Conservation (phyloP, 176 grass and related monocot genomes). For the Musa acuminata region DNA sequence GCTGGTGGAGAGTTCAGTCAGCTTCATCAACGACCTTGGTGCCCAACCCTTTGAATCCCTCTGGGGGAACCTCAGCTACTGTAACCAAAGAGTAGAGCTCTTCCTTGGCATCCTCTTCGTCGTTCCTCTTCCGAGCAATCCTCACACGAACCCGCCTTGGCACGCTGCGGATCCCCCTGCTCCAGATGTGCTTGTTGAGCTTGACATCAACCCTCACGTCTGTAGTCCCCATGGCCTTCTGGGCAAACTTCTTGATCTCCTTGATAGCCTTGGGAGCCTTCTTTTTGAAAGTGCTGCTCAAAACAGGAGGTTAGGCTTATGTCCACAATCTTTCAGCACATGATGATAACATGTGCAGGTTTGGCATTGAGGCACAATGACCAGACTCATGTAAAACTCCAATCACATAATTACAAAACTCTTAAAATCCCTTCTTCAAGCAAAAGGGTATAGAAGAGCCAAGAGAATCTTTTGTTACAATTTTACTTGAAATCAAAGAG, state of each 20-base stretch:
- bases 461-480: no score
- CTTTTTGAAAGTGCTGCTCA: constrained; percentile 82
- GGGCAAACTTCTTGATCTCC: constrained; percentile 83
- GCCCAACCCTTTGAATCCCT: constrained; percentile 72
- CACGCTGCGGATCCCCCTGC: constrained; percentile 67
- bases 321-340: no score
- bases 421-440: no score
- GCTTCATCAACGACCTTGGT: constrained; percentile 66
- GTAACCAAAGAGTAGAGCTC: constrained; percentile 84
- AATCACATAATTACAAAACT: no score
- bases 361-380: no score
- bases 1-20: constrained; percentile 22
- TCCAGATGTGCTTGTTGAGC: constrained; percentile 98
- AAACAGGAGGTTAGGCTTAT: neutral
- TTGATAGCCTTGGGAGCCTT: constrained; percentile 86
- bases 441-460: no score
- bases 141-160: constrained; percentile 73
- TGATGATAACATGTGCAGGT: no score
- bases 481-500: no score
- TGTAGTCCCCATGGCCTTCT: constrained; percentile 82
- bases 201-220: constrained; percentile 74
- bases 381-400: no score
- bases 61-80: constrained; percentile 60
- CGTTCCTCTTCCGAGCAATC: constrained; percentile 84
- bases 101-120: constrained; percentile 82